Conservation (phyloP, 805 yeast genomes). For the Danielia reshetovae region DNA sequence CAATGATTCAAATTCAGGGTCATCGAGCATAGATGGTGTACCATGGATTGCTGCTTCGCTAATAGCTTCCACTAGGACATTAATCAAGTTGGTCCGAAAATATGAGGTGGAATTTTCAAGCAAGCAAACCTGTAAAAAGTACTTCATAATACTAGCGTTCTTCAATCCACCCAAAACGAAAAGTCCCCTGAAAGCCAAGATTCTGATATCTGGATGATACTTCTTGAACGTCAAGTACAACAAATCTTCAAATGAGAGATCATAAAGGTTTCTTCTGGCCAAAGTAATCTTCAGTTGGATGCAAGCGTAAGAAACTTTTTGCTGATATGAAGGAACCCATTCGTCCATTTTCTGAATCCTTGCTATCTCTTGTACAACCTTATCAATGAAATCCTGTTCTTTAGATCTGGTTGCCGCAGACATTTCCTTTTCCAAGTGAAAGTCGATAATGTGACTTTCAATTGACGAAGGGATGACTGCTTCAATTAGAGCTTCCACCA, state of each 20-base stretch:
- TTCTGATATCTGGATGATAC: conserved; percentile 50
- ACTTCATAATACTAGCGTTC: conserved; percentile 55
- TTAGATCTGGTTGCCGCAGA: not conserved
- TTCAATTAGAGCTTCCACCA: conserved; percentile 52
- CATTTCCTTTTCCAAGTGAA: conserved; percentile 8
- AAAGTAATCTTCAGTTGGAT: conserved; percentile 57
- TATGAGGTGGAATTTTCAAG: conserved; percentile 48
- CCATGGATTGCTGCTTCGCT: conserved; percentile 69
- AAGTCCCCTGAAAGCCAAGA: conserved; percentile 67
- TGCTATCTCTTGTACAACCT: conserved; percentile 59
- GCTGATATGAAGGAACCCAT: conserved; percentile 76
- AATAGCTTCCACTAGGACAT: conserved; percentile 46
- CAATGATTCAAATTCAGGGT: conserved; percentile 53
- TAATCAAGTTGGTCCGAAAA: conserved; percentile 48
- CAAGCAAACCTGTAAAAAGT: conserved; percentile 54
- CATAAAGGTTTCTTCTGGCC: conserved; percentile 50
- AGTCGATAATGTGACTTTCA: conserved; percentile 7
- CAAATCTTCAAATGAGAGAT: conserved; percentile 51
- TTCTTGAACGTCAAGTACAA: conserved; percentile 47
- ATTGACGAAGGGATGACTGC: conserved; percentile 19
- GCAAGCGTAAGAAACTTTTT: conserved; percentile 51
- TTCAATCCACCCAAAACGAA: conserved; percentile 74
- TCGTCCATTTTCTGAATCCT: conserved; percentile 76
- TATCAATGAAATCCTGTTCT: conserved; percentile 18
- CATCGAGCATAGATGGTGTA: conserved; percentile 54